Conservation (phyloP, 768 basidiomycete genomes). For the Mycena alexandri region DNA sequence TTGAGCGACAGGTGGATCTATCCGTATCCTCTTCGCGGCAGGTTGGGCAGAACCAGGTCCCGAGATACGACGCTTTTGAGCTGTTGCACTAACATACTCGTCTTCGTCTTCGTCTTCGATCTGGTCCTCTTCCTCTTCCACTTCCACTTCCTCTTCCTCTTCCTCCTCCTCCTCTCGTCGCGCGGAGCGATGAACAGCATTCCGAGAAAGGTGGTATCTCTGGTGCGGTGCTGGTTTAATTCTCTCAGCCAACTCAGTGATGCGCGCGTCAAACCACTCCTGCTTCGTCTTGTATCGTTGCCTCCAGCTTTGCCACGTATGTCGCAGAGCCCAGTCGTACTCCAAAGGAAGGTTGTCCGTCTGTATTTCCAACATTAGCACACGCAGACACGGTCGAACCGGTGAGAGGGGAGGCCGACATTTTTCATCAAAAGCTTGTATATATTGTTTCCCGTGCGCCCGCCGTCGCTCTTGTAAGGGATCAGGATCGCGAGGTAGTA, state of each 20-base stretch:
- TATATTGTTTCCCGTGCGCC: conserved; percentile 52
- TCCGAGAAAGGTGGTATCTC: conserved; percentile 43
- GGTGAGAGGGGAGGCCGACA: conserved; percentile 19
- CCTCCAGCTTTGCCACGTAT: conserved; percentile 62
- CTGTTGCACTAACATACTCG: not conserved
- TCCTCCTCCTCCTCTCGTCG: not conserved
- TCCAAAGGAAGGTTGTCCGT: conserved; percentile 38
- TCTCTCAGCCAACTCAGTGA: conserved; percentile 44
- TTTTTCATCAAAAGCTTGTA: conserved; percentile 48
- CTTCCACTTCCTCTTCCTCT: conserved; percentile 15
- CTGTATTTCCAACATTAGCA: conserved; percentile 20
- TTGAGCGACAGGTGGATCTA: not conserved
- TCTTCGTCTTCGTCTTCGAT: conserved; percentile 4
- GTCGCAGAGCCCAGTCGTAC: conserved; percentile 56
- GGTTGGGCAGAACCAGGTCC: not conserved
- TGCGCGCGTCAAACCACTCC: conserved; percentile 49
- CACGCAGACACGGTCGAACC: not conserved
- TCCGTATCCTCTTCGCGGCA: conserved; percentile 14
- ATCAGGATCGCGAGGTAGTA: conserved; percentile 51
- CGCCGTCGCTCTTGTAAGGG: conserved; percentile 53
- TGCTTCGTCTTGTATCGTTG: conserved; percentile 59
- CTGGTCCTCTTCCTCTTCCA: conserved; percentile 1
- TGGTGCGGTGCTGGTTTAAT: conserved; percentile 45
- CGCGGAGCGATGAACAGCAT: conserved; percentile 19
- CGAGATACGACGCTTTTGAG: conserved; percentile 15